These are phyloP conservation scores for Crithidia bombi DNA, from an alignment of 208 protist species.

Conservation along the genomic window DNA sequence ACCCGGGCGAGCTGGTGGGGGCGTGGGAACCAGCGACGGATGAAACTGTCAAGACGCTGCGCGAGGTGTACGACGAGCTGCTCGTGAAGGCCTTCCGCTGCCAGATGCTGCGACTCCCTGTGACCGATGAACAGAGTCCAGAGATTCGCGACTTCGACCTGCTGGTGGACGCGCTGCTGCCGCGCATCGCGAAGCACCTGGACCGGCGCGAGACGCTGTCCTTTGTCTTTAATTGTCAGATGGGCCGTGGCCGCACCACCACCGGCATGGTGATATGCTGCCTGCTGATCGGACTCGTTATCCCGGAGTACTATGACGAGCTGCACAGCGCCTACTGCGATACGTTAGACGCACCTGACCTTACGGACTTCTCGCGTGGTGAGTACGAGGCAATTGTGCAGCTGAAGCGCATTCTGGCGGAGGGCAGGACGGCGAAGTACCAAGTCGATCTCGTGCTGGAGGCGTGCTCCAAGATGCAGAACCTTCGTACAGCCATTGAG, in stretches of 20 bases:
- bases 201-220: constrained; percentile 80
- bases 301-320: constrained; percentile 87
- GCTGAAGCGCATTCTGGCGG: constrained; percentile 78
- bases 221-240: constrained; percentile 93
- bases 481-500: constrained; percentile 87
- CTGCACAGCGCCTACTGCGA: constrained; percentile 69
- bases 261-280: constrained; percentile 92
- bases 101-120: constrained; percentile 72
- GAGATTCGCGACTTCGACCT: constrained; percentile 77
- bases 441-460: constrained; percentile 85
- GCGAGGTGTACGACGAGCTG: constrained; percentile 82
- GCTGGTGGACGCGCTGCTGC: constrained; percentile 68
- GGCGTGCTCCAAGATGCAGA: constrained; percentile 88
- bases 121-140: constrained; percentile 91
- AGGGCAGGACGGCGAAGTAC: constrained; percentile 76
- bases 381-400: constrained; percentile 83
- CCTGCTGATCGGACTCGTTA: constrained; percentile 82
- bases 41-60: constrained; percentile 82
- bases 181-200: constrained; percentile 71
- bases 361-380: constrained; percentile 58
- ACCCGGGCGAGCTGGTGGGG: constrained; percentile 87
- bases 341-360: constrained; percentile 57
- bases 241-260: constrained; percentile 89
- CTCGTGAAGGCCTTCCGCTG: constrained; percentile 57
- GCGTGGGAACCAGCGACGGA: constrained; percentile 68